Conservation (phyloP, 1,284 basidiomycete species). For the Exobasidium cylindrosporum region DNA sequence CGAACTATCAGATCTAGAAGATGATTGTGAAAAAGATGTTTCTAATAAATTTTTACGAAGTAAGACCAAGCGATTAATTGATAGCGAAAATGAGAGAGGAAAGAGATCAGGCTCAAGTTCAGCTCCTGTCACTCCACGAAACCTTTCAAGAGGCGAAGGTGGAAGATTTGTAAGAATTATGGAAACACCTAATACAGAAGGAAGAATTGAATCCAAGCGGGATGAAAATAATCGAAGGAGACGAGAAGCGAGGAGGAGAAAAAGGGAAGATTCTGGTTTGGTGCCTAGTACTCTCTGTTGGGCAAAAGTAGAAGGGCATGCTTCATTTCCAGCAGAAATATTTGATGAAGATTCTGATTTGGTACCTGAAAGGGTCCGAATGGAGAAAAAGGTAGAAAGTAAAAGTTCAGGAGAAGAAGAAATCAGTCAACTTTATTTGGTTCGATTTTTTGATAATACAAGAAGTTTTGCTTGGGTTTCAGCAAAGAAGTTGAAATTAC, state of each 20-base stretch:
- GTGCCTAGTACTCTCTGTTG: conserved; percentile 7
- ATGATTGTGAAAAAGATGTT: not conserved
- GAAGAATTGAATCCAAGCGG: not conserved
- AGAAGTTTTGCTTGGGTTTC: conserved; percentile 15
- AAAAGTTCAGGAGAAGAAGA: not conserved
- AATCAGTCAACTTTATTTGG: conserved; percentile 58
- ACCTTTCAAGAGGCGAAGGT: not conserved
- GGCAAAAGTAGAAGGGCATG: conserved; percentile 36
- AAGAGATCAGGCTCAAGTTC: not conserved
- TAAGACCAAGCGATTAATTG: not conserved
- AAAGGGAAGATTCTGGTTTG: not conserved
- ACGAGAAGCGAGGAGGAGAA: not conserved
- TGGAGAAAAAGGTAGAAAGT: not conserved
- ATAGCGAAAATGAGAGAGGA: not conserved
- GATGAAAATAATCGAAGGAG: conserved; percentile 2
- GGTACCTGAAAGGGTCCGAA: conserved; percentile 61
- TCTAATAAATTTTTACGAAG: not conserved
- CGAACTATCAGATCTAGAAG: not conserved
- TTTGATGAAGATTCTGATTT: conserved; percentile 60
- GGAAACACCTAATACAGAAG: conserved; percentile 2
- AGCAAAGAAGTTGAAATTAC: conserved; percentile 14
- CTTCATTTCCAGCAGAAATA: conserved; percentile 58
- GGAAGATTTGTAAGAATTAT: not conserved
- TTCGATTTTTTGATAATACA: conserved; percentile 63
- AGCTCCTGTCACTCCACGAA: no score